Evolutionary conservation across 805 yeast genomes (phyloP), one percentile per base, ranked within the genome.

Genomic region (Candida maris): DNA sequence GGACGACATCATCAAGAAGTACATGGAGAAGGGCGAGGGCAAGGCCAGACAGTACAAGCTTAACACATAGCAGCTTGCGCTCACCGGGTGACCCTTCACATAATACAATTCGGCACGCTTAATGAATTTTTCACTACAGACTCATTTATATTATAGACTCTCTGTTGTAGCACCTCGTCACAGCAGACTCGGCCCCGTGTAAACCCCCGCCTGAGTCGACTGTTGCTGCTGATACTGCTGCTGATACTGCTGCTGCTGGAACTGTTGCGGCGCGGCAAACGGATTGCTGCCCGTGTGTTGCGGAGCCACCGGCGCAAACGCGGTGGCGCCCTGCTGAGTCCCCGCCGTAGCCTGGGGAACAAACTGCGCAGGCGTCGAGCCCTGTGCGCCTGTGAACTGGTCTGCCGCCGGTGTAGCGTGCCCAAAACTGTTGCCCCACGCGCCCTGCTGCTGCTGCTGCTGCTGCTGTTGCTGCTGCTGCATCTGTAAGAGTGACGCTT

Each of bases 141-240:
- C n/a, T n/a, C n/a, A n/a, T n/a, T n/a, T n/a, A n/a, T n/a, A n/a
- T n/a, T n/a, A n/a, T n/a, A n/a, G n/a, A n/a, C n/a, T n/a, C n/a
- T n/a, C n/a, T n/a, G n/a, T n/a, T n/a, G n/a, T n/a, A n/a, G n/a
- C n/a, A n/a, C n/a, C n/a, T 13, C 14, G 20, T 38, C 30, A 53
- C 10, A 53, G 40, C 30, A 58, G 46, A 34, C 51, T 56, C n/a
- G 63, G 63, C 18, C 62, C 62, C 29, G 31, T 49, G 35, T 20
- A 23, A 15, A 19, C 19, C 12, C 32, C 32, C n/a, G 21, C 28
- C 14, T 27, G 37, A 27, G 38, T 42, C 29, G 39, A 49, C 31
- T 37, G 45, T 12, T 25, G 28, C 14, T 25, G 28, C 28, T 25
- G 28, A n/a, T 12, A 8, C 15, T 25, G 28, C n/a, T n/a, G n/a